Base-by-base conservation (phyloP, 2,329 filamentous ascomycete species). In the Huntiella omanensis region DNA sequence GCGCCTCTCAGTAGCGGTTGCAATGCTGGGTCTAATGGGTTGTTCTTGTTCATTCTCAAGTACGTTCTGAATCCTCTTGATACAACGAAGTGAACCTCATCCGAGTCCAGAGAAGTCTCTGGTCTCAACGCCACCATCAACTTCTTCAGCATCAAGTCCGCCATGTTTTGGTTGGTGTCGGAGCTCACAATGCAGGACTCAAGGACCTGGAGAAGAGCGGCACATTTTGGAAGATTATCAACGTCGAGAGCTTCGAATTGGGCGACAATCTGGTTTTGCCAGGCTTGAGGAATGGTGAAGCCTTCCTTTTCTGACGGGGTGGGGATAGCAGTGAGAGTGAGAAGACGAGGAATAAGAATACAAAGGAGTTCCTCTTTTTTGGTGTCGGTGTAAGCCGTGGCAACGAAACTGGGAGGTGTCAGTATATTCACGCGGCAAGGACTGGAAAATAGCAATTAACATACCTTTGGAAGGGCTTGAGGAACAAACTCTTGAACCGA, bases 381-480 rank as follows among this genome's bases (percentile, higher is more conserved):
- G 53, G 63, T 66, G 53, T 77, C 71, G 3, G 75, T 73, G 83
- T 84, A 92, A 54, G 83, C 77, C 5, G 70, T 70, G 32, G 77
- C 66, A 51, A 94, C 69, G 55, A 91, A 95, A 56, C 80, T 83
- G 17, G 5, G 12, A 33, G 17, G n/a, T 15, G 15, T 33, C 32
- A 45, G 22, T 33, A 33, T 11, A 15, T 39, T 12, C 7, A 33
- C 2, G 11, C 4, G 19, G 19, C 40, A 8, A 8, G 2, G 3
- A 28, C 22, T 28, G 8, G 6, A 28, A 12, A 7, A 33, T 33
- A 19, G 12, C 34, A 32, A 15, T 4, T 10, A 38, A 4, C 64
- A 59, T 62, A 83, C 73, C 75, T 84, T 59, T 92, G 83, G 54
- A 96, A 86, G 48, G 83, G 77, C 34, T 76, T 79, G 5, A 87